Evolutionary conservation across 352 stramenopile genomes (phyloP), one percentile per base, ranked within the genome.

Genomic region (Phytophthora constricta): DNA sequence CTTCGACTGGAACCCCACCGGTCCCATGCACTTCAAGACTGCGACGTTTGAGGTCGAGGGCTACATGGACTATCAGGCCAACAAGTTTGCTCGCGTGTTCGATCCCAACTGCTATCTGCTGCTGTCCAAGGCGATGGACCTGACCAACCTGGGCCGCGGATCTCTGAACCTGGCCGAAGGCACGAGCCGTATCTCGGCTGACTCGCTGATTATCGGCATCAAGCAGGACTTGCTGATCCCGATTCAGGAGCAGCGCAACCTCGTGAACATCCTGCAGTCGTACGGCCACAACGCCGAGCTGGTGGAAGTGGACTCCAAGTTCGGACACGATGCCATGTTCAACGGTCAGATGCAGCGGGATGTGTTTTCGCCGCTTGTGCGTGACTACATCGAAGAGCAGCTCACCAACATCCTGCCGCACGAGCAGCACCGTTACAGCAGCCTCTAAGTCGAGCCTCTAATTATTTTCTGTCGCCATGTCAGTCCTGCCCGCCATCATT

Each of bases 11-110:
- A 88, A 93, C 49, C 88, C 88, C 0, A 91, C 76, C 4, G 85
- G 84, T 3, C 68, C 70, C 14, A 79, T 79, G 65, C 77, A 94
- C 41, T 93, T 94, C 54, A 88, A 84, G 61, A 74, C 76, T n/a
- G 59, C 80, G 14, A 96, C 86, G 13, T 97, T 97, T 46, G 90
- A 97, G 27, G 87, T 97, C 0, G 90, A 97, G 72, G 88, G 76
- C 52, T 97, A 97, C 81, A 93, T 97, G 87, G 82, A 93, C 58
- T 94, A 97, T 74, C 86, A 97, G 63, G 89, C 83, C 31, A 83
- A 69, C 62, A 96, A 96, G 65, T 97, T 97, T 54, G 87, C 88
- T 25, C 85, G 86, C 9, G 58, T 86, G 20, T 96, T 87, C 57
- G 90, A 97, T 57, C 84, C 89, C 2, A 96, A 97, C 72, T 96